Base-by-base conservation (phyloP, 345 rosid species). In the Mercurialis annua region DNA sequence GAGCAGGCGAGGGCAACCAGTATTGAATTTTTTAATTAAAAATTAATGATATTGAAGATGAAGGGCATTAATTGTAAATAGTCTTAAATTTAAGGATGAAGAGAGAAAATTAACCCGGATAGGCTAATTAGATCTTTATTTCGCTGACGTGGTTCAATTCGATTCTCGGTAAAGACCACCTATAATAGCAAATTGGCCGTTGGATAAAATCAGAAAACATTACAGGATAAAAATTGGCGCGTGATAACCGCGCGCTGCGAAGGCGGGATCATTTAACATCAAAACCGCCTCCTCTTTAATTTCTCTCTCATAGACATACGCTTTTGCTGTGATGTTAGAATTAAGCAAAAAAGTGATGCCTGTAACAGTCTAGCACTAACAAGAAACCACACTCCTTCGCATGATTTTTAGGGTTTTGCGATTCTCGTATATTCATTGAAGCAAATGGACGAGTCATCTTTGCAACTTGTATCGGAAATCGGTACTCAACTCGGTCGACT, bases 401-500 rank as follows among this genome's bases (percentile, higher is more conserved):
- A 24, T 15, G 26, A 36, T 48, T n/a, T n/a, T n/a, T 66, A 66
- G 71, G 62, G 44, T 36, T 68, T 66, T 15, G 12, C 24, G 17
- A 7, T 49, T 27, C 21, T 17, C 49, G 15, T 18, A 5, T 33
- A 20, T 18, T 36, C 26, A 15, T 16, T 44, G 58, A 24, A 18
- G 59, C 44, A 62, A 36, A 89, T 87, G 97, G 89, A 76, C 75
- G 85, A 81, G 70, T 61, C 85, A 0, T 75, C 78, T 62, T 68
- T 82, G 69, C 74, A 79, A 71, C 71, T 75, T 62, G 79, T 93
- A 60, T 78, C 86, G 51, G 80, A 77, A 68, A 54, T 87, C 72
- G 92, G 97, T 71, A 52, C 73, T 70, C 74, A 81, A 65, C 84
- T 93, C 81, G 66, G 72, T 53, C 77, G 83, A 40, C 73, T 67